phyloP scores from a whole-genome alignment of 352 stramenopile species.

The Phytophthora hybrid region DNA sequence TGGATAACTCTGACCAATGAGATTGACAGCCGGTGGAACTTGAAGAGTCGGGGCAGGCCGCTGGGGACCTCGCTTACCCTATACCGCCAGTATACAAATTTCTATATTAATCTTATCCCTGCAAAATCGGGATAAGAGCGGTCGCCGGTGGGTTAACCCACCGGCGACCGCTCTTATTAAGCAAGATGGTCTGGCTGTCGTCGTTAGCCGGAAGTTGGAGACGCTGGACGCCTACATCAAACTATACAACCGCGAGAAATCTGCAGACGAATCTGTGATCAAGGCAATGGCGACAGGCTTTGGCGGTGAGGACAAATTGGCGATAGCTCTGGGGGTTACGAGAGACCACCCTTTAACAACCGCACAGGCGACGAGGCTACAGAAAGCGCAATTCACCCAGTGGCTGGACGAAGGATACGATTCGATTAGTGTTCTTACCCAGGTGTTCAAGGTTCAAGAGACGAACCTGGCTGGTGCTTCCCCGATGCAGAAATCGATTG shows the following conservation, averaged over 20 bases:
- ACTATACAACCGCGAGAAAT: slow-evolving; percentile 1
- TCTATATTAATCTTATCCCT: too few relatives aligned
- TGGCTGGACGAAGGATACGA: not conserved
- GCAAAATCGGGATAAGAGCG: too few relatives aligned
- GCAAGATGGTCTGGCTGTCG: not conserved
- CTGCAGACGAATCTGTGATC: not conserved
- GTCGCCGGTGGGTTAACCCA: too few relatives aligned
- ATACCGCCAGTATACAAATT: too few relatives aligned
- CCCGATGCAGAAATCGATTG: not conserved
- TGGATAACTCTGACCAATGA: too few relatives aligned
- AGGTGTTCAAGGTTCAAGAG: not conserved
- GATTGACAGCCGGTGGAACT: too few relatives aligned
- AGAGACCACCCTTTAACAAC: not conserved
- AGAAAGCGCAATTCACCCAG: not conserved
- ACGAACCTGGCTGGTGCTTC: not conserved
- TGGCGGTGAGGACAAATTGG: slow-evolving; percentile 1
- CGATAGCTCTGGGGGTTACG: not conserved
- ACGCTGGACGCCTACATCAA: slow-evolving; percentile 1
- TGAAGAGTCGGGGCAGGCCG: too few relatives aligned
- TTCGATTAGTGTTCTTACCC: not conserved
- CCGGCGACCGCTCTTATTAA: too few relatives aligned
- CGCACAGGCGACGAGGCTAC: not conserved
- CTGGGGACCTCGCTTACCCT: too few relatives aligned
- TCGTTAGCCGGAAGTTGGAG: slow-evolving; percentile 2
- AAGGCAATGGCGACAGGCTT: not conserved